Percentiles rank a stretch among this genome's conserved stretches.
phyloP scores from a whole-genome alignment of 1,139 yeast genomes.

The Suzukiozyma palmioleophila region DNA sequence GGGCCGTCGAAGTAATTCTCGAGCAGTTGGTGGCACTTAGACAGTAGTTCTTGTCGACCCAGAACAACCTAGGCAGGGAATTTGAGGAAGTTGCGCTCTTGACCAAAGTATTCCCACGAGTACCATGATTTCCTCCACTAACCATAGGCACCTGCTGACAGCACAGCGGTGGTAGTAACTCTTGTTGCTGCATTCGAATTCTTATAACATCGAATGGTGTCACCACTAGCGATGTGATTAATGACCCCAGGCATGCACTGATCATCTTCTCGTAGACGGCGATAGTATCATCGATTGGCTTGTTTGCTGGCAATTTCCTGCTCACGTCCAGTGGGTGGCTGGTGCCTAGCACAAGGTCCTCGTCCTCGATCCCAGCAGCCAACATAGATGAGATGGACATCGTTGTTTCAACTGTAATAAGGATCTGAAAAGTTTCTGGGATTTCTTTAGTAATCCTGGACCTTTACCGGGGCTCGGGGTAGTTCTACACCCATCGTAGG shows the following conservation, averaged over 20 bases:
- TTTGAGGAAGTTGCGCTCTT: conserved; percentile 5
- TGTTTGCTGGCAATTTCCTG: background rate
- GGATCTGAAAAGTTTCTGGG: too few relatives aligned
- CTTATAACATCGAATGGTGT: conserved; percentile 95
- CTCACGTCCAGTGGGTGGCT: background rate
- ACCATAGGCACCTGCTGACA: conserved; percentile 18
- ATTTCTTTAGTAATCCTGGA: too few relatives aligned
- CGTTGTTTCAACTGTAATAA: background rate
- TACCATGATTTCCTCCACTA: background rate
- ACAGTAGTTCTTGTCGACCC: conserved; percentile 40
- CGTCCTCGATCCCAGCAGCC: conserved; percentile 1
- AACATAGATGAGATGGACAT: background rate
- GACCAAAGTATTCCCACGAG: conserved; percentile 10
- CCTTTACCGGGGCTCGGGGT: too few relatives aligned
- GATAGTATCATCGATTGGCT: conserved; percentile 21
- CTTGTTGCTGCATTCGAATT: conserved; percentile 87
- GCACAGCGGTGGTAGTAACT: conserved; percentile 44
- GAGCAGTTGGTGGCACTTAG: conserved; percentile 29
- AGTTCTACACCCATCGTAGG: too few relatives aligned
- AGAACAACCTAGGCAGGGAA: conserved; percentile 27
- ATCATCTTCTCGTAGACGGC: conserved; percentile 67
- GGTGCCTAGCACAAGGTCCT: background rate
- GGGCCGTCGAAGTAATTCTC: conserved; percentile 55
- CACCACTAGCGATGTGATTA: conserved; percentile 79
- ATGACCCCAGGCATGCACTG: conserved; percentile 87